phyloP scores from a whole-genome alignment of 1,139 yeast species.

The Groenewaldozyma auringiensis region DNA sequence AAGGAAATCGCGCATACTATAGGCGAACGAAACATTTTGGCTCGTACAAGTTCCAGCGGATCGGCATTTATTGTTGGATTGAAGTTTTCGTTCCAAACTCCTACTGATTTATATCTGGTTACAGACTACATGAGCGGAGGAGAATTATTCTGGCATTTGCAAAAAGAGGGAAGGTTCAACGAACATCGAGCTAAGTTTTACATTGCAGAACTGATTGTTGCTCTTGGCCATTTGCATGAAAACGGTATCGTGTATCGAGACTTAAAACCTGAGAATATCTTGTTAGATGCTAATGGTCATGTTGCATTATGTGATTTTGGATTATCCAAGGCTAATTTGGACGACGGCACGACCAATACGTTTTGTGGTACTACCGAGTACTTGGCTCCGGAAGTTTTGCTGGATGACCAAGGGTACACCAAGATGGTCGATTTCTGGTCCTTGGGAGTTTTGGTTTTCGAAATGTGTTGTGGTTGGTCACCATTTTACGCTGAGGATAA shows the following conservation, averaged over 20 bases:
- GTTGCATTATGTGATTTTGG: constrained; percentile 97
- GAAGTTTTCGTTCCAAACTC: constrained; percentile 93
- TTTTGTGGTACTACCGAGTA: constrained; percentile 98
- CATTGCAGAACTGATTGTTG: constrained; percentile 88
- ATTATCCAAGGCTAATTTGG: constrained; percentile 82
- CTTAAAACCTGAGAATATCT: constrained; percentile 87
- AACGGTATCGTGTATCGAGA: constrained; percentile 92
- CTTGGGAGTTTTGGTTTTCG: constrained; percentile 82
- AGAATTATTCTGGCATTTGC: constrained; percentile 94
- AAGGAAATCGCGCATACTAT: constrained; percentile 97
- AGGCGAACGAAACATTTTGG: constrained; percentile 91
- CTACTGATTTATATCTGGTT: constrained; percentile 80
- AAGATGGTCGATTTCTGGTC: constrained; percentile 99
- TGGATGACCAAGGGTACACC: constrained; percentile 93
- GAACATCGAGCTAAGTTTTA: constrained; percentile 94
- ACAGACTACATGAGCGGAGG: constrained; percentile 99
- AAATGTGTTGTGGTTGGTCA: constrained; percentile 99
- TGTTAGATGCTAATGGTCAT: constrained; percentile 93
- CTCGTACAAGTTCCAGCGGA: constrained; percentile 73
- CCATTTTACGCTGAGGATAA: constrained; percentile 97
- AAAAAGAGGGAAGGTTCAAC: constrained; percentile 86
- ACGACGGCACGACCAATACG: constrained; percentile 90
- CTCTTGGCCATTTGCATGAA: constrained; percentile 86
- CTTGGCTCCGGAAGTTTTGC: constrained; percentile 84
- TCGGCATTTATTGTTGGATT: constrained; percentile 90